phyloP scores from a whole-genome alignment of 306 rosid species.

The Sicyos edulis region DNA sequence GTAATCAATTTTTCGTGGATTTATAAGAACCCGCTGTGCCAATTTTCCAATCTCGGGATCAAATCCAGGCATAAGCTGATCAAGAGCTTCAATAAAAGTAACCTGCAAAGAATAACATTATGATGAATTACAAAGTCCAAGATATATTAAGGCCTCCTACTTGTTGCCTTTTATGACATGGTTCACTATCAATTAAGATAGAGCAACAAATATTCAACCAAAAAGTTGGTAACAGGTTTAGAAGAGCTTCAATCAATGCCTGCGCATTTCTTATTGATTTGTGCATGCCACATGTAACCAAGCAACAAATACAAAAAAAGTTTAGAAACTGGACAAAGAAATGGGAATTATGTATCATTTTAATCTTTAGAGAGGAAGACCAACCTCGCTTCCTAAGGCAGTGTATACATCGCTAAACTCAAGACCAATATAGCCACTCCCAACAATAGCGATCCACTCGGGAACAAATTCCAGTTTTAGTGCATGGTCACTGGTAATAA shows the following conservation, averaged over 20 bases:
- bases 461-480: slow-evolving; percentile 95
- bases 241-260: background rate
- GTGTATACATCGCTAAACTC: slow-evolving; percentile 99
- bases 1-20: slow-evolving; percentile 84
- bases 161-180: background rate
- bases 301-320: background rate
- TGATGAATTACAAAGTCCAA: slow-evolving; percentile 19
- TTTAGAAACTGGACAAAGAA: background rate
- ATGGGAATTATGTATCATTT: background rate
- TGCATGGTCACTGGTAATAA: slow-evolving; percentile 97
- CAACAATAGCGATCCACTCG: slow-evolving; percentile 95
- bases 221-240: background rate
- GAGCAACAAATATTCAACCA: background rate
- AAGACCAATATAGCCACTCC: slow-evolving; percentile 98
- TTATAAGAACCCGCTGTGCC: slow-evolving; percentile 92
- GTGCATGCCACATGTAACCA: background rate
- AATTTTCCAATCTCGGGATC: slow-evolving; percentile 98
- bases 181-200: background rate
- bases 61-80: slow-evolving; percentile 99
- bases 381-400: slow-evolving; percentile 98
- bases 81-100: slow-evolving; percentile 91
- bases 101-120: slow-evolving; percentile 50
- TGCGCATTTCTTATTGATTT: background rate
- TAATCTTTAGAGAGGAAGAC: slow-evolving; percentile 19
- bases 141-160: background rate